A percentile compares a stretch with the other conserved stretches of the same genome.
phyloP scores from a whole-genome alignment of 176 grass and related monocot genomes.

The Juncus effusus region DNA sequence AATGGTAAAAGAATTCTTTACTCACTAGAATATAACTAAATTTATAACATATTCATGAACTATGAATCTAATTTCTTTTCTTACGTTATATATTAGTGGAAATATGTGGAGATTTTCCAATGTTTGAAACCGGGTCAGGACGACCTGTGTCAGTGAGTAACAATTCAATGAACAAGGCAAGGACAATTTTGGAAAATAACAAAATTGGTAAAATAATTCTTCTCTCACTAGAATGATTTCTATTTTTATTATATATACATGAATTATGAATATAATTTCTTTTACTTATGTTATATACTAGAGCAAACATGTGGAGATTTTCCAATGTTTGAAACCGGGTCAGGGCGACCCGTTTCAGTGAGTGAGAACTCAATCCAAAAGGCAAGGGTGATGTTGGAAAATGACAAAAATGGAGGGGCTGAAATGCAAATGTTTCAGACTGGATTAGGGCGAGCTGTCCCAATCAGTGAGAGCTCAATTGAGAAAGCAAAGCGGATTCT shows the following conservation, averaged over 20 bases:
- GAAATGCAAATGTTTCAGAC: conserved; percentile 31
- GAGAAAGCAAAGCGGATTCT: conserved; percentile 34
- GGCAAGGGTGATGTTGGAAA: conserved; percentile 40
- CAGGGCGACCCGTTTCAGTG: conserved; percentile 42
- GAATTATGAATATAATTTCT: too few relatives aligned
- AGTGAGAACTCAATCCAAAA: conserved; percentile 51
- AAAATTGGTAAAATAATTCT: not conserved
- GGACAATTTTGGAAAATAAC: conserved; percentile 31
- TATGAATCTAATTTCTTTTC: too few relatives aligned
- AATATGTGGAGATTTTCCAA: conserved; percentile 28
- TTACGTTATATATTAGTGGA: conserved; percentile 14
- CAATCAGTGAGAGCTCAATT: conserved; percentile 34
- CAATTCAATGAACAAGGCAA: conserved; percentile 58
- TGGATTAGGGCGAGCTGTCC: conserved; percentile 38
- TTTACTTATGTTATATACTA: conserved; percentile 4
- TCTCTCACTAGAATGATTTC: not conserved
- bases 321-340: conserved; percentile 53
- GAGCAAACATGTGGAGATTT: conserved; percentile 26
- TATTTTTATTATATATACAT: not conserved
- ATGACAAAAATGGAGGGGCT: not conserved
- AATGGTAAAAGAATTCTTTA: not conserved
- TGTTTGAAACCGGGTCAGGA: conserved; percentile 57
- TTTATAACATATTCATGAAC: not conserved
- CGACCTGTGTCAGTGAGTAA: conserved; percentile 35
- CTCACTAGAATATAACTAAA: conserved; percentile 5